Percentiles rank a stretch among this genome's conserved stretches.
Evolutionary conservation across 495 filamentous ascomycete genomes (phyloP).

Genomic region (Penicillium paxilli): DNA sequence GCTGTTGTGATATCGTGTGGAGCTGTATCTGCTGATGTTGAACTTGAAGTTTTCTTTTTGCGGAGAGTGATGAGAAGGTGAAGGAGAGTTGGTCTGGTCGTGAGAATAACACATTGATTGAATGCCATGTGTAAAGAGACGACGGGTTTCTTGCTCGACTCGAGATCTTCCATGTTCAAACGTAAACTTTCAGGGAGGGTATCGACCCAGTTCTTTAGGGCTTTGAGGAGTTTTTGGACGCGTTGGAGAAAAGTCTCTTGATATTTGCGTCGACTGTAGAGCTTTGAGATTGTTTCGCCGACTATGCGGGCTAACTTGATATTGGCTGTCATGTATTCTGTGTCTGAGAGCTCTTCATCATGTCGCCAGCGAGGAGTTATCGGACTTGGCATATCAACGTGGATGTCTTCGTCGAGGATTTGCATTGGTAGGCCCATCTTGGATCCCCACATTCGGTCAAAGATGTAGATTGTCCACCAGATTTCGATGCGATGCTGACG

Average conservation of each 20-base stretch:
- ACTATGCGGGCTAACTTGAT: slow-evolving; percentile 43
- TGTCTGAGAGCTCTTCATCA: slow-evolving; percentile 43
- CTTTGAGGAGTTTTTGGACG: slow-evolving; percentile 44
- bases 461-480: slow-evolving; percentile 52
- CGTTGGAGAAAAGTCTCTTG: slow-evolving; percentile 44
- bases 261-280: slow-evolving; percentile 47
- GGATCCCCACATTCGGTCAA: slow-evolving; percentile 49
- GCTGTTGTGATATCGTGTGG: background rate
- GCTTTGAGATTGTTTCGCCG: slow-evolving; percentile 41
- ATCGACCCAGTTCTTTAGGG: slow-evolving; percentile 47
- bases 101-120: slow-evolving; percentile 45
- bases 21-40: background rate
- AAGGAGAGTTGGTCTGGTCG: slow-evolving; percentile 42
- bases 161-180: slow-evolving; percentile 39
- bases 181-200: slow-evolving; percentile 41
- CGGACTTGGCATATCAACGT: slow-evolving; percentile 44
- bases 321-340: slow-evolving; percentile 41
- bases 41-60: slow-evolving; percentile 11
- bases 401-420: slow-evolving; percentile 48
- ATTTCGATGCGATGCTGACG: slow-evolving; percentile 46
- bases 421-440: slow-evolving; percentile 48
- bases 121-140: slow-evolving; percentile 45
- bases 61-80: slow-evolving; percentile 42
- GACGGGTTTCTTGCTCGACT: slow-evolving; percentile 39
- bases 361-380: slow-evolving; percentile 34